phyloP scores from a whole-genome alignment of 768 basidiomycete genomes.

The Collybiopsis confluens region DNA sequence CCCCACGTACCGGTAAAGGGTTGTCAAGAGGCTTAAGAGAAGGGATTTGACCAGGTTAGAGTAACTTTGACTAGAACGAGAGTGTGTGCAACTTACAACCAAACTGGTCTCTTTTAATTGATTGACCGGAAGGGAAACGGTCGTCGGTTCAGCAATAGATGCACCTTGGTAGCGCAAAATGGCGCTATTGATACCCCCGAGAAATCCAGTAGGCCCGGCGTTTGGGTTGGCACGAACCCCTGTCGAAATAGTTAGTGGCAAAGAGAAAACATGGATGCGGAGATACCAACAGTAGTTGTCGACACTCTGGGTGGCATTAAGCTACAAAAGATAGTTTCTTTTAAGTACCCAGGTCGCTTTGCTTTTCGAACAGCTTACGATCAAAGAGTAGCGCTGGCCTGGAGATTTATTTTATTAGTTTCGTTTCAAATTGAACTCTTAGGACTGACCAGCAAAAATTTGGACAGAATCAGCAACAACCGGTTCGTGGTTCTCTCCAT shows the following conservation, averaged over 20 bases:
- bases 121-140: neutral
- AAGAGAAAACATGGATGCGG: neutral
- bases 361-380: slow-evolving; percentile 21
- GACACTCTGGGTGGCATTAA: slow-evolving; percentile 35
- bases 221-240: slow-evolving; percentile 33
- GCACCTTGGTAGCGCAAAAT: slow-evolving; percentile 52
- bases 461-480: slow-evolving; percentile 34
- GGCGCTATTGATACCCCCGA: slow-evolving; percentile 39
- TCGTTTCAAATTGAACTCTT: neutral
- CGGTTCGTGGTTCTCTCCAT: slow-evolving; percentile 28
- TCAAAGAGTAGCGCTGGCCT: slow-evolving; percentile 40
- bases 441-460: slow-evolving; percentile 21
- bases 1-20: neutral
- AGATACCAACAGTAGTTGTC: slow-evolving; percentile 40
- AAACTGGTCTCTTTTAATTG: neutral
- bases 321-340: too few species aligned
- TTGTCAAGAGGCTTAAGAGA: neutral
- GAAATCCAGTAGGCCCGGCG: slow-evolving; percentile 23
- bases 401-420: neutral
- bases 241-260: neutral
- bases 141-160: neutral
- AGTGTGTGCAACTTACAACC: neutral
- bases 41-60: neutral
- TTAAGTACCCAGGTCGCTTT: neutral
- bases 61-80: neutral